Evolutionary conservation across 2,329 filamentous ascomycete species (phyloP), one percentile per base, ranked within the genome.

Genomic region (Talaromyces albobiverticillius): DNA sequence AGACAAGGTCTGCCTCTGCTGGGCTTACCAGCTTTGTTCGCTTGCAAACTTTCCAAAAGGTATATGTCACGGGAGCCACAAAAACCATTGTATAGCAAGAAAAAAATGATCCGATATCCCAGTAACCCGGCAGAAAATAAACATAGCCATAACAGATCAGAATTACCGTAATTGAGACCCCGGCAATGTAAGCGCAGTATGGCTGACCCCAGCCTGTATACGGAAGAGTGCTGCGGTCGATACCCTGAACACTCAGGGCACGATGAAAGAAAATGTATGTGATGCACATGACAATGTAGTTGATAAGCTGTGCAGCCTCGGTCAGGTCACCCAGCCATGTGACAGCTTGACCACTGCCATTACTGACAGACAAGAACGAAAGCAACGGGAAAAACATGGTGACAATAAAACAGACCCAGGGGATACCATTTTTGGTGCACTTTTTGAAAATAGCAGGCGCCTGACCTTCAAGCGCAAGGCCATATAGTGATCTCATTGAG

Each of bases 101-200:
- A 67, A 90, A 81, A 71, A 90, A 90, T 63, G 81, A 84, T 75
- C 86, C 83, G 76, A 86, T 86, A 67, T 86, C 82, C 58, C 87
- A 88, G 43, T 74, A 75, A 53, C 76, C 76, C 51, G 78, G 70
- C 9, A 83, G 75, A 68, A 92, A 92, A 53, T 86, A 84, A 53
- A 80, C 77, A 71, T 84, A 92, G 77, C 89, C 91, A 80, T 91
- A 92, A 66, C 88, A 91, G 55, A 93, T 67, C 2, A 86, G 82
- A 55, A 92, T 87, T 25, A 92, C 66, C 64, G 79, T 77, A 71
- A 85, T 89, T 73, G 89, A 84, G 66, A 79, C 73, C 1, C 92
- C 77, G 0, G 85, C 85, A 58, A 76, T 73, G 65, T 82, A 82
- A 0, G 84, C 88, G 16, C 88, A 89, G 61, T 70, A 82, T 47